Conservation (phyloP, 306 rosid species). For the Macrotyloma uniflorum region DNA sequence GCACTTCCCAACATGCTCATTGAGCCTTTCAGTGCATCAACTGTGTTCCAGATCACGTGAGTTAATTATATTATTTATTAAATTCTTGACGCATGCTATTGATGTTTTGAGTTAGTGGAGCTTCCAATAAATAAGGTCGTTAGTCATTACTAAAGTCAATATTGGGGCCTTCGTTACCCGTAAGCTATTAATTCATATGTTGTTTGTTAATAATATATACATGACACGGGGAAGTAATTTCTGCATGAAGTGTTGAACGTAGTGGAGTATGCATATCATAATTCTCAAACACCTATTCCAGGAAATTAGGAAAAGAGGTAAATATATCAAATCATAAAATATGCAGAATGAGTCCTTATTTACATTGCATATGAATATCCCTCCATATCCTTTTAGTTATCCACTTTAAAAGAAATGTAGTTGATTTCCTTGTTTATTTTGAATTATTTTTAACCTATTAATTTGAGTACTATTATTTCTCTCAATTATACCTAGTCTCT, state of each 20-base stretch:
- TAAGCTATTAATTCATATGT: not conserved
- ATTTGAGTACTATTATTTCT: not conserved
- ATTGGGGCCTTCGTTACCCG: not conserved
- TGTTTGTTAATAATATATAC: not conserved
- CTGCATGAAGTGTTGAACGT: not conserved
- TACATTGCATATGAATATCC: not conserved
- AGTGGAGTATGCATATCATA: not conserved
- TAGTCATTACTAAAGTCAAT: not conserved
- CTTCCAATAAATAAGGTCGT: not conserved
- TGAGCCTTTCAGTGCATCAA: conserved; percentile 70
- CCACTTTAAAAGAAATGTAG: not conserved
- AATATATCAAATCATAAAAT: not conserved
- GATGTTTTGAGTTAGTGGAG: not conserved
- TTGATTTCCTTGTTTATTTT: not conserved
- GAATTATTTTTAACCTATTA: not conserved
- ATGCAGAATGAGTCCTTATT: not conserved
- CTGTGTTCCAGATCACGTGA: conserved; percentile 74
- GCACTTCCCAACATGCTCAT: conserved; percentile 65
- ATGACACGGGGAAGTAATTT: not conserved
- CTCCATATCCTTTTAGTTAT: not conserved
- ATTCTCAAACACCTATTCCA: not conserved
- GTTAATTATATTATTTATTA: conserved; percentile 33
- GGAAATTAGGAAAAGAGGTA: not conserved
- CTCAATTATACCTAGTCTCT: not conserved
- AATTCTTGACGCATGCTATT: not conserved